These are phyloP conservation scores for Aspergillus candidus DNA, from an alignment of 2,329 filamentous ascomycete genomes.

Conservation along the genomic window DNA sequence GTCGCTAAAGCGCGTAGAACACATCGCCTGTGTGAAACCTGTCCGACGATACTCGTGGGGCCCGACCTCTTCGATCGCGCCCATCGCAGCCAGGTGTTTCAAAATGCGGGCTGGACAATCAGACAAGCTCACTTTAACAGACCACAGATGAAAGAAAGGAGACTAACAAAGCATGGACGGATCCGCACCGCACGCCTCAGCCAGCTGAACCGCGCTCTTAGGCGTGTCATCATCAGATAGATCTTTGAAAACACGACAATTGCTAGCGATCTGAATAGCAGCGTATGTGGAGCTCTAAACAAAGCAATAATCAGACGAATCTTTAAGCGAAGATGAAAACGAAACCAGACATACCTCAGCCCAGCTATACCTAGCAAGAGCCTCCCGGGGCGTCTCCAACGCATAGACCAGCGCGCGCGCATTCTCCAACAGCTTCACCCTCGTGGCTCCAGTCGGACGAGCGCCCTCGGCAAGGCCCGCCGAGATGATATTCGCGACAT, in stretches of 20 bases:
- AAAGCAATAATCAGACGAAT: neutral
- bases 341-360: constrained; percentile 28
- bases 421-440: constrained; percentile 10
- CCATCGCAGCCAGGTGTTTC: constrained; percentile 32
- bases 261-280: constrained; percentile 18
- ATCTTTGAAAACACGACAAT: constrained; percentile 18
- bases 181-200: constrained; percentile 15
- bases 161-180: constrained; percentile 14
- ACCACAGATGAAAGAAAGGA: neutral
- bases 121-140: neutral
- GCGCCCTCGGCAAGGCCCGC: too few relatives aligned
- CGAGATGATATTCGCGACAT: too few relatives aligned
- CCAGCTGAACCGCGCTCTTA: constrained; percentile 17
- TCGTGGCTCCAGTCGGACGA: too few relatives aligned
- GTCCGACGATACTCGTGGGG: constrained; percentile 28
- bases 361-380: constrained; percentile 45
- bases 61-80: constrained; percentile 28
- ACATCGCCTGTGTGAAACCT: constrained; percentile 26
- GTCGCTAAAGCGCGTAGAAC: constrained; percentile 17
- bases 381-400: constrained; percentile 45
- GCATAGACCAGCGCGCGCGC: constrained; percentile 17
- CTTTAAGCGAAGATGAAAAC: neutral
- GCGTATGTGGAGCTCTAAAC: constrained; percentile 16
- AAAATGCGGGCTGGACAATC: constrained; percentile 22
- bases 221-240: constrained; percentile 18